phyloP scores from a whole-genome alignment of 2,329 filamentous ascomycete species.

The Onygenales sp. region DNA sequence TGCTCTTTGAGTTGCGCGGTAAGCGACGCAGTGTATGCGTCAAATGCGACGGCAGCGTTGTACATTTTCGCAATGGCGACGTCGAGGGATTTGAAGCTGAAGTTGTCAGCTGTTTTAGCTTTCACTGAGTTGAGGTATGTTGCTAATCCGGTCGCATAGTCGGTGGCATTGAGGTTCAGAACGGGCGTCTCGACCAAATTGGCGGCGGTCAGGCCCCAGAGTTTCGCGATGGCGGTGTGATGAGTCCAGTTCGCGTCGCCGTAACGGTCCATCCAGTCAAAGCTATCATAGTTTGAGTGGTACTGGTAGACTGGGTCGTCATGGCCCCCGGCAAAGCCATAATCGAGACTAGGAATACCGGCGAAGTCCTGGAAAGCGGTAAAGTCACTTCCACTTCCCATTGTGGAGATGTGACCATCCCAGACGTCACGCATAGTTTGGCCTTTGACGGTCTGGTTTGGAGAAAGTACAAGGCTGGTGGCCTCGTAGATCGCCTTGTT shows the following conservation, averaged over 20 bases:
- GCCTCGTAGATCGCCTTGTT: conserved; percentile 63
- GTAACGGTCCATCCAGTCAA: conserved; percentile 72
- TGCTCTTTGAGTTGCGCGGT: conserved; percentile 40
- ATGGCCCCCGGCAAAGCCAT: conserved; percentile 44
- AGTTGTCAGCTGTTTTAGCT: conserved; percentile 14
- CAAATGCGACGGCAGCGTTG: conserved; percentile 41
- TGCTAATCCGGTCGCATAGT: conserved; percentile 52
- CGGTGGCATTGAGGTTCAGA: conserved; percentile 53
- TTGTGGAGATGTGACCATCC: conserved; percentile 52
- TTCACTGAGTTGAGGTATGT: conserved; percentile 29
- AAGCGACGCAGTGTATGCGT: conserved; percentile 40
- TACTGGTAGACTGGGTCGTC: conserved; percentile 58
- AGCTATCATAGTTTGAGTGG: conserved; percentile 75
- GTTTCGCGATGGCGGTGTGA: conserved; percentile 54
- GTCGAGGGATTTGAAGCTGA: conserved; percentile 40
- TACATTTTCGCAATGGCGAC: conserved; percentile 40
- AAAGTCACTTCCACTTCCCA: conserved; percentile 66
- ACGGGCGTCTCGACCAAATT: conserved; percentile 54
- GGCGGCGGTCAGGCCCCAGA: conserved; percentile 53
- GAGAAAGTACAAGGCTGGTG: conserved; percentile 53
- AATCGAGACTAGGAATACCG: conserved; percentile 56
- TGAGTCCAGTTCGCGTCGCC: conserved; percentile 57
- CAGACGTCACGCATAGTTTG: conserved; percentile 63
- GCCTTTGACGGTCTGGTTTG: conserved; percentile 63
- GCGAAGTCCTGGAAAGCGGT: conserved; percentile 66